Conservation (phyloP, 306 rosid species). For the Cicer yamashitae region DNA sequence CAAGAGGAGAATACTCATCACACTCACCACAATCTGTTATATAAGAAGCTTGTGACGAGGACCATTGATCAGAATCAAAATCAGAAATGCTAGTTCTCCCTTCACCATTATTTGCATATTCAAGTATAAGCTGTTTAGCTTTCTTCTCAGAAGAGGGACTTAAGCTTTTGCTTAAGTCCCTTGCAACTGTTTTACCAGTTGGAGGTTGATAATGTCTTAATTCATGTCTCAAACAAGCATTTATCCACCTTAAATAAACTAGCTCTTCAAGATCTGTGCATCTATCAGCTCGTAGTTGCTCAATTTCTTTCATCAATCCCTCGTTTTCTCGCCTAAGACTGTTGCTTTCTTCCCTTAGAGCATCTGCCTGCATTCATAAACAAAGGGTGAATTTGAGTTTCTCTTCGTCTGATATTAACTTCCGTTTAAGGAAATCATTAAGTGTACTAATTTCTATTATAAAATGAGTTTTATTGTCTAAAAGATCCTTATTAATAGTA, state of each 20-base stretch:
- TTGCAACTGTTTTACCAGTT: slow-evolving; percentile 76
- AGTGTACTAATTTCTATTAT: too few relatives aligned
- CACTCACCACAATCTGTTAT: slow-evolving; percentile 60
- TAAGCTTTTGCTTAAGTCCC: slow-evolving; percentile 79
- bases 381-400: slow-evolving; percentile 18
- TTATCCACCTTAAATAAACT: slow-evolving; percentile 88
- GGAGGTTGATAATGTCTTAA: slow-evolving; percentile 69
- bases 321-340: slow-evolving; percentile 58
- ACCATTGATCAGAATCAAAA: slow-evolving; percentile 75
- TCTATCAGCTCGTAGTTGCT: slow-evolving; percentile 65
- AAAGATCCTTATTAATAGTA: too few relatives aligned
- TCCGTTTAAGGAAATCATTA: too few relatives aligned
- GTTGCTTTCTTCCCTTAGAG: slow-evolving; percentile 56
- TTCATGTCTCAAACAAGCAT: slow-evolving; percentile 91
- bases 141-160: slow-evolving; percentile 85
- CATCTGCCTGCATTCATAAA: slow-evolving; percentile 58
- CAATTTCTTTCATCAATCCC: slow-evolving; percentile 57
- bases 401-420: too few relatives aligned
- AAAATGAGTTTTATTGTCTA: too few relatives aligned
- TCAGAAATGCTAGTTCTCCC: slow-evolving; percentile 55
- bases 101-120: slow-evolving; percentile 71
- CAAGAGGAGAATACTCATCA: slow-evolving; percentile 59
- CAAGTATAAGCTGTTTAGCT: slow-evolving; percentile 84
- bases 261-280: slow-evolving; percentile 80
- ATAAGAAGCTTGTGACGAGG: slow-evolving; percentile 71